A percentile compares a stretch with the other conserved stretches of the same genome.
phyloP scores from a whole-genome alignment of 305 asterid species.

The Solanum aculeatissimum region DNA sequence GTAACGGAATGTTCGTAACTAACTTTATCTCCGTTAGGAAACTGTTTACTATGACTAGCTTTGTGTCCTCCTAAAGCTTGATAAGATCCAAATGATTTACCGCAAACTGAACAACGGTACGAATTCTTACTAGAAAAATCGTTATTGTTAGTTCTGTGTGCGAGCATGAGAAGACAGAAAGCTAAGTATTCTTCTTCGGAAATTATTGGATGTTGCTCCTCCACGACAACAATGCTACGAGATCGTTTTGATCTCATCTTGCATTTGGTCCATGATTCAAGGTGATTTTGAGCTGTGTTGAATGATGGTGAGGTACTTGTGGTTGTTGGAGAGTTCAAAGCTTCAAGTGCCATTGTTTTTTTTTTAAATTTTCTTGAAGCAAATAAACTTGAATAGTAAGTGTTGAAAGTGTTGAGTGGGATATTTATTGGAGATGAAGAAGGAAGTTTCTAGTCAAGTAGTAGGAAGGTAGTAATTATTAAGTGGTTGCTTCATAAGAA shows the following conservation, averaged over 20 bases:
- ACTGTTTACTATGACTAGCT: conserved; percentile 62
- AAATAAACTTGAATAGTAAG: too few relatives aligned
- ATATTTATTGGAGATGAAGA: too few relatives aligned
- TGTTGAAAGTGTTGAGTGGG: too few relatives aligned
- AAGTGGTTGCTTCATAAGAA: conserved; percentile 13
- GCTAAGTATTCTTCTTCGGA: conserved; percentile 36
- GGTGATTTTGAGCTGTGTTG: neutral
- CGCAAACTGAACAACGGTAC: conserved; percentile 51
- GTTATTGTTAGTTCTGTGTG: conserved; percentile 1
- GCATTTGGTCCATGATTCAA: conserved; percentile 26
- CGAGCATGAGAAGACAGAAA: conserved; percentile 29
- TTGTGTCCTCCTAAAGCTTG: conserved; percentile 89
- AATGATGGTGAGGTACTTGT: conserved; percentile 14
- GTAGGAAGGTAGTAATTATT: conserved; percentile 23
- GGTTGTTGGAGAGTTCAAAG: conserved; percentile 35
- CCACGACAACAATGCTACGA: conserved; percentile 3
- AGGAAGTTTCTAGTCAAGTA: neutral
- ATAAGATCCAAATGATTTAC: conserved; percentile 48
- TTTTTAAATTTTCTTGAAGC: too few relatives aligned
- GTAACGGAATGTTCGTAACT: conserved; percentile 5
- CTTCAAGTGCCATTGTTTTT: conserved; percentile 49
- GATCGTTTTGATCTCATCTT: conserved; percentile 26
- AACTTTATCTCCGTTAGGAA: neutral
- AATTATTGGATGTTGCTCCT: conserved; percentile 6
- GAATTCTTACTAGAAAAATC: neutral